Percentiles rank a stretch among this genome's conserved stretches.
Conservation (phyloP, 768 basidiomycete genomes). For the Cystofilobasidium capitatum region DNA sequence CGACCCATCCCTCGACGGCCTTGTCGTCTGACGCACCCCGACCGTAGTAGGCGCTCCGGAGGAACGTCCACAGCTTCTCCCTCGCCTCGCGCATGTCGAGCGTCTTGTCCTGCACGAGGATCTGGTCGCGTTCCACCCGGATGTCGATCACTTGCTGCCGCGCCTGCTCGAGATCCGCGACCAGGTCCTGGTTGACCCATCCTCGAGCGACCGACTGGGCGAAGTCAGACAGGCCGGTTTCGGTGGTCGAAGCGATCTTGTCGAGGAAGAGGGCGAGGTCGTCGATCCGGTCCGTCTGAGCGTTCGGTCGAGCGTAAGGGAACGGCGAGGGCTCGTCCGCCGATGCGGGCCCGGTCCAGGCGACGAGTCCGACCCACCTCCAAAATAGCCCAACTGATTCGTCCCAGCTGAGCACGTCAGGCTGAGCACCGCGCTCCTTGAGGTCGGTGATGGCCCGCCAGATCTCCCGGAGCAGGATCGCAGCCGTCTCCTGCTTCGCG, state of each 20-base stretch:
- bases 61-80: neutral
- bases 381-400: neutral
- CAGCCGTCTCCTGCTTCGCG: neutral
- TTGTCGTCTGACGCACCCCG: neutral
- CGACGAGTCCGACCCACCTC: slow-evolving; percentile 16
- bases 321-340: neutral
- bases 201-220: neutral
- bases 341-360: neutral
- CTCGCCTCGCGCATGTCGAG: neutral
- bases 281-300: neutral
- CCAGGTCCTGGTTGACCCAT: neutral
- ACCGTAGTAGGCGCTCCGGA: neutral
- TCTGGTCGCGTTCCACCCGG: neutral
- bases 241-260: neutral
- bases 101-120: neutral
- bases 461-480: slow-evolving; percentile 13
- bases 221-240: neutral
- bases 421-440: neutral
- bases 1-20: neutral
- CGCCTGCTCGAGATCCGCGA: neutral
- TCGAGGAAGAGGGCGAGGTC: slow-evolving; percentile 14
- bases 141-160: neutral
- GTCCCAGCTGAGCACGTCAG: neutral
- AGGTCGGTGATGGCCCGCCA: slow-evolving; percentile 7
- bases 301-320: neutral